phyloP scores from a whole-genome alignment of 208 protist genomes.

The Leishmania amazonensis region DNA sequence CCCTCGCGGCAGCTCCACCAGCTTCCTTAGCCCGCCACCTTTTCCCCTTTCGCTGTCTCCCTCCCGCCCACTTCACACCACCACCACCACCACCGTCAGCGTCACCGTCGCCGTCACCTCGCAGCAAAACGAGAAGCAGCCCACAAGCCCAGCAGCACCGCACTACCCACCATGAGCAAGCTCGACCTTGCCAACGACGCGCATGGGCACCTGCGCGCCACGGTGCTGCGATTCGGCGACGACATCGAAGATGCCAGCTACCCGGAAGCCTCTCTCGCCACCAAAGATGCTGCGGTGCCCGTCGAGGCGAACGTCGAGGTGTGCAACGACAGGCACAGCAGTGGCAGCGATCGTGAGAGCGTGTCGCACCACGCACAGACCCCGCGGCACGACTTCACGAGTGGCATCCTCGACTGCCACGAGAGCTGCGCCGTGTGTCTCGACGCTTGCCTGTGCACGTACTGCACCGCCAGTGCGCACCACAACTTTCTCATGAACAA shows the following conservation, averaged over 20 bases:
- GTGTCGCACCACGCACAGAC: neutral
- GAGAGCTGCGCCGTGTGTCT: conserved; percentile 12
- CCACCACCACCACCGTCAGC: no score
- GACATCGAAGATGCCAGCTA: neutral
- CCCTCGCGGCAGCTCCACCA: neutral
- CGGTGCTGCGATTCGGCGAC: conserved; percentile 6
- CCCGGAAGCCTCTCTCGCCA: conserved; percentile 4
- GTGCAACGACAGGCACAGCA: neutral
- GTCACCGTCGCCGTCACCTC: no score
- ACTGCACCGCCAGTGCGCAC: conserved; percentile 30
- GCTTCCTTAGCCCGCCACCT: neutral
- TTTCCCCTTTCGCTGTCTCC: neutral
- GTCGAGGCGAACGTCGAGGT: neutral
- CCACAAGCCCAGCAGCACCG: no score
- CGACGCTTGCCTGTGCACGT: conserved; percentile 29
- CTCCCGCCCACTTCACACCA: neutral
- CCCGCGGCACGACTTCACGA: conserved; percentile 13
- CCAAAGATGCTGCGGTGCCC: neutral
- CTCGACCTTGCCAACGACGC: neutral
- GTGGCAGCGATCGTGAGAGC: neutral
- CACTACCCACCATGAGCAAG: neutral
- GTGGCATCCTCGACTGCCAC: conserved; percentile 23
- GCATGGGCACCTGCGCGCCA: neutral
- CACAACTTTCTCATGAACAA: conserved; percentile 23
- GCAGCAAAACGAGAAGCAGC: no score